Base-by-base conservation (phyloP, 192 early-diverging fungal species). In the Backusella liffmaniae region DNA sequence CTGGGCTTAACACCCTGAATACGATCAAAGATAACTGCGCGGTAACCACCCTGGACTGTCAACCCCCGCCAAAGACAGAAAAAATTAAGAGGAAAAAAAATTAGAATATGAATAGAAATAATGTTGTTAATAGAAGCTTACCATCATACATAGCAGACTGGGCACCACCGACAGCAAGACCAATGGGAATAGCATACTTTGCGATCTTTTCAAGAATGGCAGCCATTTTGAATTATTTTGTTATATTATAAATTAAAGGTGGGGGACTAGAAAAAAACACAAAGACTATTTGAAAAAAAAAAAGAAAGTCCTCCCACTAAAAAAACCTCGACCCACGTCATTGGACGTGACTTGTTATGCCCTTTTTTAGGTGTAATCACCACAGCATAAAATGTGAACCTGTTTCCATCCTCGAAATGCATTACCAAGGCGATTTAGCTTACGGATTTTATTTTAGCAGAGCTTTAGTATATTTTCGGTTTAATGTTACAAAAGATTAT, bases 1-100 rank as follows among this genome's bases (percentile, higher is more conserved):
- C 77, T 84, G 53, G 89, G 90, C 80, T 92, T 91, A 39, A 98
- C 95, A 85, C 96, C 97, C 74, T 95, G 90, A 66, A 96, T 76
- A 81, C 98, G 93, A 80, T 99, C 97, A 82, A 98, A 99, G 76
- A 99, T 94, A 53, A 99, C 96, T 1, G 96, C 98, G 73, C 98
- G 93, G 76, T 96, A 88, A 44, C 98, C 98, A 78, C 96, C 98
- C 85, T 96, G 92, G 73, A 99, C 98, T 96, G 82, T 29, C 53
- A 21, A 26, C 53, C n/a, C 53, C 21, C 53, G 23, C 53, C n/a
- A 26, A 21, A 21, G 53, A 26, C 9, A 78, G 34, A 36, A 35
- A 72, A 29, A 18, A 49, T 44, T 21, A 49, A 30, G 44, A 36
- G 42, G 42, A 66, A 67, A 35, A 67, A 35, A 35, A 35, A 32